Evolutionary conservation across 352 stramenopile species (phyloP).

Genomic region (Phytopythium aichiense): DNA sequence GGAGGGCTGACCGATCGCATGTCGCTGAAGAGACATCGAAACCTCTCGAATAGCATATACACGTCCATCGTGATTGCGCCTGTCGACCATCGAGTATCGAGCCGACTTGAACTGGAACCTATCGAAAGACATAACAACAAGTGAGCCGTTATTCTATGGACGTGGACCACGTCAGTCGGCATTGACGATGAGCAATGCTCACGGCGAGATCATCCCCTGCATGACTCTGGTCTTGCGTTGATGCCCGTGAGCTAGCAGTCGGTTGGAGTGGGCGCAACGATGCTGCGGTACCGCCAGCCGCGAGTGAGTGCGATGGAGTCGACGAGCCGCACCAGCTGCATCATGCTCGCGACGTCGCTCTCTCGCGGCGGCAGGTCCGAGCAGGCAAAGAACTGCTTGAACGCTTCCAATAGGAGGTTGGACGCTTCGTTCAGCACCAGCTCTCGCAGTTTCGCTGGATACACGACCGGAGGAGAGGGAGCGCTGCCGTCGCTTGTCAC

Average conservation of each 20-base stretch:
- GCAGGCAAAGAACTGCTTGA: constrained; percentile 46
- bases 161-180: background rate
- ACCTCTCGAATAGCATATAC: background rate
- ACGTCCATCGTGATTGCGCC: background rate
- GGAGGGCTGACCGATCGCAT: background rate
- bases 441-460: constrained; percentile 31
- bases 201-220: background rate
- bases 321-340: constrained; percentile 42
- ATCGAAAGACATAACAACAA: background rate
- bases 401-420: constrained; percentile 42
- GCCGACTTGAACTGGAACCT: background rate
- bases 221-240: background rate
- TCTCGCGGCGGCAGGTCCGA: constrained; percentile 19
- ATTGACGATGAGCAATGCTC: background rate
- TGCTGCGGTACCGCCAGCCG: constrained; percentile 26
- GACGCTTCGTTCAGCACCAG: constrained; percentile 51
- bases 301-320: constrained; percentile 33
- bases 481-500: constrained; percentile 1
- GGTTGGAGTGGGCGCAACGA: constrained; percentile 9
- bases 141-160: background rate
- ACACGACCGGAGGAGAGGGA: constrained; percentile 11
- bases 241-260: background rate
- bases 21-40: constrained; percentile 1
- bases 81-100: background rate
- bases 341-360: constrained; percentile 27